phyloP scores from a whole-genome alignment of 1,284 basidiomycete species.

The Trametes sp. region DNA sequence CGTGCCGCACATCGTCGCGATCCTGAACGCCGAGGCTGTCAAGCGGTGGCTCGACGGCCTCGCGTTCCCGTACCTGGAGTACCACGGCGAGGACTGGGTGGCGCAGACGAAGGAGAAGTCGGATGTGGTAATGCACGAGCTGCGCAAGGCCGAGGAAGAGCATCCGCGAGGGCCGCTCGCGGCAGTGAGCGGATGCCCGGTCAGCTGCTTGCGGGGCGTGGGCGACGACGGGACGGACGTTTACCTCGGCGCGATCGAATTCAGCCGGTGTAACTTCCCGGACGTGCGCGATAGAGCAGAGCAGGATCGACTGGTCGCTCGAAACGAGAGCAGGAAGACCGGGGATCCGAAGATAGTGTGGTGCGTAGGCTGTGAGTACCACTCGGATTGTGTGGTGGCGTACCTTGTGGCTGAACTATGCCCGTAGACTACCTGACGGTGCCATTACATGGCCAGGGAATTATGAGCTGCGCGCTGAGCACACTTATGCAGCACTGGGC shows the following conservation, averaged over 20 bases:
- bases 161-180: constrained; percentile 39
- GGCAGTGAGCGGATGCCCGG: constrained; percentile 51
- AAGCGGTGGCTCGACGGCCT: constrained; percentile 53
- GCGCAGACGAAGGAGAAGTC: constrained; percentile 34
- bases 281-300: constrained; percentile 44
- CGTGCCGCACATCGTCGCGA: constrained; percentile 42
- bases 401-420: constrained; percentile 29
- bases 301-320: constrained; percentile 43
- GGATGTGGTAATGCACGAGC: constrained; percentile 49
- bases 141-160: constrained; percentile 37
- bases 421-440: constrained; percentile 59
- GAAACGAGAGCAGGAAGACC: constrained; percentile 46
- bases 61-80: constrained; percentile 59
- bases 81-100: constrained; percentile 49
- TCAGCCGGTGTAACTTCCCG: constrained; percentile 46
- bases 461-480: constrained; percentile 67
- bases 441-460: constrained; percentile 67
- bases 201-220: constrained; percentile 54
- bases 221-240: constrained; percentile 55
- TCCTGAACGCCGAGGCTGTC: constrained; percentile 60
- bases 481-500: constrained; percentile 63
- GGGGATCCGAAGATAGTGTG: constrained; percentile 61
- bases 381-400: neutral
- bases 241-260: constrained; percentile 53
- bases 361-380: constrained; percentile 57